These are phyloP conservation scores for Lyophyllum decastes DNA, from an alignment of 768 basidiomycete genomes.

Conservation along the genomic window DNA sequence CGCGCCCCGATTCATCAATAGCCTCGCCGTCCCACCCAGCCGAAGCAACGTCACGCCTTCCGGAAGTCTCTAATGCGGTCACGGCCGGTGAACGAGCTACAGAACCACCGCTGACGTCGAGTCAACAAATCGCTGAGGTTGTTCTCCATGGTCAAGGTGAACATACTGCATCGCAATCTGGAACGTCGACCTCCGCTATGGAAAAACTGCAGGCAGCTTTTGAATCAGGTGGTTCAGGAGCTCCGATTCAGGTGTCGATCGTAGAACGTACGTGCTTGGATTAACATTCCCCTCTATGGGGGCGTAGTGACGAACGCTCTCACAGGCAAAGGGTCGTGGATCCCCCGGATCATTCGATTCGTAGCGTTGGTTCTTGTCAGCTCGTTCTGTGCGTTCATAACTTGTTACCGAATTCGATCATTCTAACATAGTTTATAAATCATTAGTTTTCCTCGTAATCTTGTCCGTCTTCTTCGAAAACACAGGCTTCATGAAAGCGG, in stretches of 20 bases:
- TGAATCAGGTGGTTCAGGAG: constrained; percentile 41
- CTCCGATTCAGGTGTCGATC: constrained; percentile 81
- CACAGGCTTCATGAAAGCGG: constrained; percentile 89
- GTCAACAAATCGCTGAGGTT: constrained; percentile 47
- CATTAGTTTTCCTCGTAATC: constrained; percentile 76
- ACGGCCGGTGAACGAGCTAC: constrained; percentile 9
- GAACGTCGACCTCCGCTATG: constrained; percentile 33
- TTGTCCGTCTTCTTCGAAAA: constrained; percentile 91
- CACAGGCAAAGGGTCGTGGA: constrained; percentile 68
- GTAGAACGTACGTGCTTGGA: constrained; percentile 65
- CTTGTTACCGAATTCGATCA: not conserved
- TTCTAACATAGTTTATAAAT: not conserved
- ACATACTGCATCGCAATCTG: constrained; percentile 19
- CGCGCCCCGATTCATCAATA: constrained; percentile 2
- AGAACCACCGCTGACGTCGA: constrained; percentile 24
- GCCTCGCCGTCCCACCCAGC: constrained; percentile 8
- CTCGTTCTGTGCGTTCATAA: constrained; percentile 61
- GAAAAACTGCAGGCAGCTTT: constrained; percentile 44
- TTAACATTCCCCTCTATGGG: not conserved
- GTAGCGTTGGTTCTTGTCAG: constrained; percentile 54
- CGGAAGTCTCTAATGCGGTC: constrained; percentile 11
- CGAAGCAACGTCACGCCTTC: constrained; percentile 15
- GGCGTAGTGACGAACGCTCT: constrained; percentile 6
- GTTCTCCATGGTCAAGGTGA: constrained; percentile 40
- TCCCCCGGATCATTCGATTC: constrained; percentile 64